Evolutionary conservation across 2,329 filamentous ascomycete species (phyloP).

Genomic region (Aaosphaeria pasadenensis): DNA sequence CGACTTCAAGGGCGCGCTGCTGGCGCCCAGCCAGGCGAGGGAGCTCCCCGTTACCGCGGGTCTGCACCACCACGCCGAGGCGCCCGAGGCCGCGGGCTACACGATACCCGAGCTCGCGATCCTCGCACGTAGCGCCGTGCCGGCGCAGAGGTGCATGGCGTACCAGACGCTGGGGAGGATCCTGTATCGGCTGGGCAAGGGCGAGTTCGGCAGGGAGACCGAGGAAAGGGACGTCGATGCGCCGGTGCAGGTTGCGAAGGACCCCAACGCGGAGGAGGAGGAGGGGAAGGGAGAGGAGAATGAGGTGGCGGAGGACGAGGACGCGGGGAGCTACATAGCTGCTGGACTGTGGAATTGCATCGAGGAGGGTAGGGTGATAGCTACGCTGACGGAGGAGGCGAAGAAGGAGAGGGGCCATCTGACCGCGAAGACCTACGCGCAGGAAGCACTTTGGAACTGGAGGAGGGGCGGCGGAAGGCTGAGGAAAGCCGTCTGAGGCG

Average conservation of each 20-base stretch:
- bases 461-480: conserved; percentile 63
- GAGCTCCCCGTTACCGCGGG: conserved; percentile 74
- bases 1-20: conserved; percentile 76
- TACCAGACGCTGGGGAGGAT: conserved; percentile 88
- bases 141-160: conserved; percentile 84
- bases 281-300: conserved; percentile 38
- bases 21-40: conserved; percentile 73
- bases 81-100: conserved; percentile 91
- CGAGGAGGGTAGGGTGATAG: conserved; percentile 72
- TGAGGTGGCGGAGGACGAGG: conserved; percentile 34
- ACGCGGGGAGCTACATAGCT: conserved; percentile 48
- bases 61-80: conserved; percentile 89
- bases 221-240: conserved; percentile 40
- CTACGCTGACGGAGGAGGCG: conserved; percentile 74
- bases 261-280: conserved; percentile 34
- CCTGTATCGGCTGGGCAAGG: conserved; percentile 76
- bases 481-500: conserved; percentile 46
- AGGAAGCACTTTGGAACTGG: conserved; percentile 89
- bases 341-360: conserved; percentile 81
- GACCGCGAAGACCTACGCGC: conserved; percentile 79
- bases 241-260: conserved; percentile 42
- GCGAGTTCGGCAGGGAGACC: conserved; percentile 61
- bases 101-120: conserved; percentile 83
- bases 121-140: conserved; percentile 75
- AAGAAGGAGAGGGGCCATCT: conserved; percentile 66